phyloP scores from a whole-genome alignment of 192 early-diverging fungal species.

The Phycomyces nitens region DNA sequence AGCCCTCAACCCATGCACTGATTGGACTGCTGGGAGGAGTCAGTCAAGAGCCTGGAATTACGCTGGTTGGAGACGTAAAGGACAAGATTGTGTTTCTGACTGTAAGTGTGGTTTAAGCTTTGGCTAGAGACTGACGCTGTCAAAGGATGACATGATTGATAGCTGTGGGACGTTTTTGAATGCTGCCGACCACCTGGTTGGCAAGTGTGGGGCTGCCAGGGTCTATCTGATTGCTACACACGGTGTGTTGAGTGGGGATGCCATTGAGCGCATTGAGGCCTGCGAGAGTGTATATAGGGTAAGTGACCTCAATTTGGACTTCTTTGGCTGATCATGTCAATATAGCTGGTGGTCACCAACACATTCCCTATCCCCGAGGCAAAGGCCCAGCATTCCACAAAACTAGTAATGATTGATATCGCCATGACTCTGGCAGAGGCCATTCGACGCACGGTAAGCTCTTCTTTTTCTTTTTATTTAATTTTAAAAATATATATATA shows the following conservation, averaged over 20 bases:
- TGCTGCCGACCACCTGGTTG: slow-evolving; percentile 85
- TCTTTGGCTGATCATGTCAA: too few relatives aligned
- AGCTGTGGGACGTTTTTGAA: slow-evolving; percentile 86
- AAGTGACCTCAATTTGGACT: neutral
- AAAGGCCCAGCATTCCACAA: slow-evolving; percentile 64
- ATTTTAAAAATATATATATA: neutral
- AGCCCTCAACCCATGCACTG: too few relatives aligned
- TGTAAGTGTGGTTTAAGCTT: slow-evolving; percentile 16
- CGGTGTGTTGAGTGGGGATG: slow-evolving; percentile 87
- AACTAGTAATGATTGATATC: slow-evolving; percentile 86
- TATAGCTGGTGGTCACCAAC: slow-evolving; percentile 81
- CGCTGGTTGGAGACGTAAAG: slow-evolving; percentile 92
- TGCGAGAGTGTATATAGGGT: slow-evolving; percentile 37
- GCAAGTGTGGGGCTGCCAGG: slow-evolving; percentile 71
- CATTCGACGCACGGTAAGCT: slow-evolving; percentile 62
- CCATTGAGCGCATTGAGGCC: slow-evolving; percentile 77
- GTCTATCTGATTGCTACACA: slow-evolving; percentile 94
- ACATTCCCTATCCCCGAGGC: slow-evolving; percentile 80
- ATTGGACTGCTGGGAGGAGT: too few relatives aligned
- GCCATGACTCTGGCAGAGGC: slow-evolving; percentile 89
- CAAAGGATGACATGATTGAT: slow-evolving; percentile 92
- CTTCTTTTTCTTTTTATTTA: neutral
- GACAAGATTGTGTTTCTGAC: slow-evolving; percentile 85
- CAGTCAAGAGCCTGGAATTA: slow-evolving; percentile 10
- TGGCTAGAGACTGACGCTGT: too few relatives aligned